These are phyloP conservation scores for Polychytrium aggregatum DNA, from an alignment of 192 early-diverging fungal genomes.

Conservation along the genomic window DNA sequence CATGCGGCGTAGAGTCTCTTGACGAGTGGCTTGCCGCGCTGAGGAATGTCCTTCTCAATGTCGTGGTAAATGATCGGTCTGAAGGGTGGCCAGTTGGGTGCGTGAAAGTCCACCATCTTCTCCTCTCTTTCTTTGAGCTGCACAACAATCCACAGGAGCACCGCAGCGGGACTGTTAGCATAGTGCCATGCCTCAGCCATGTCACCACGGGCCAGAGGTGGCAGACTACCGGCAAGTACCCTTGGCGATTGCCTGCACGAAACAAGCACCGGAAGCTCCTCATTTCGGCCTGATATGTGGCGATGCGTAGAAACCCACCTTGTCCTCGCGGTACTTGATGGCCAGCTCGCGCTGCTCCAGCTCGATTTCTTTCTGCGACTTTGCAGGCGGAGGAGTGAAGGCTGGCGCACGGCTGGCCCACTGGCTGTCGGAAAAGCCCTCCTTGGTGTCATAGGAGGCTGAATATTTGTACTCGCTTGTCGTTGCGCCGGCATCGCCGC, in stretches of 20 bases:
- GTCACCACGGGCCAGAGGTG: background rate
- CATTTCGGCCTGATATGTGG: too few species aligned
- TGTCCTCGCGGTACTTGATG: slow-evolving; percentile 5
- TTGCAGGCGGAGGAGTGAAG: too few species aligned
- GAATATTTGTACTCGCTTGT: too few species aligned
- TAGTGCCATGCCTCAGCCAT: background rate
- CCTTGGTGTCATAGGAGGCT: too few species aligned
- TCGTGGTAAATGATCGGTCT: slow-evolving; percentile 28
- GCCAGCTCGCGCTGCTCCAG: slow-evolving; percentile 12
- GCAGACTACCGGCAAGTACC: too few species aligned
- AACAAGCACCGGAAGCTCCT: too few species aligned
- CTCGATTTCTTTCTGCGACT: slow-evolving; percentile 7
- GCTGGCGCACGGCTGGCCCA: too few species aligned
- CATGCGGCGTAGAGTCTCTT: slow-evolving; percentile 23
- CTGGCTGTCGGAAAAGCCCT: too few species aligned
- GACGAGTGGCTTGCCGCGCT: slow-evolving; percentile 20
- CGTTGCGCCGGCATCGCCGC: too few species aligned
- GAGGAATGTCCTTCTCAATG: slow-evolving; percentile 30
- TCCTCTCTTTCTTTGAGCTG: slow-evolving; percentile 17
- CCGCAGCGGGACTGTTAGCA: background rate
- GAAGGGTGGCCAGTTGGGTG: slow-evolving; percentile 24
- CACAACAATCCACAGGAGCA: background rate
- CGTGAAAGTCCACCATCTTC: slow-evolving; percentile 5
- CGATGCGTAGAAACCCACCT: background rate
- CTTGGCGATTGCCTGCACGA: too few species aligned